These are phyloP conservation scores for Macrotyloma uniflorum DNA, from an alignment of 306 rosid genomes.

Conservation along the genomic window DNA sequence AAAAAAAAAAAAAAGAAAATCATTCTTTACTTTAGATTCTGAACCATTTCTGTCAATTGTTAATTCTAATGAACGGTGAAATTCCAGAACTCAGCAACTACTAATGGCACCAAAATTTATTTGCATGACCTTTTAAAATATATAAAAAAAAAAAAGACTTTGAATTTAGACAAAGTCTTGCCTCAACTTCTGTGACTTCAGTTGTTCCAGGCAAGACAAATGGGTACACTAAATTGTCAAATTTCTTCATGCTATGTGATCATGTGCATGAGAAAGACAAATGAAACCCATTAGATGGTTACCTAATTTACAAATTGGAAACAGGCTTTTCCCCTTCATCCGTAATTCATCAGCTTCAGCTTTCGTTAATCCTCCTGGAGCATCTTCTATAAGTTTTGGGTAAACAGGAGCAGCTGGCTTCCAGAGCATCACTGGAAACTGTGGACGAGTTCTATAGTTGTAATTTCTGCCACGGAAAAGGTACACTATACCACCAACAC, in stretches of 20 bases:
- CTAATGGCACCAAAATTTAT: slow-evolving; percentile 13
- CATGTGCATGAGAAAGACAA: slow-evolving; percentile 8
- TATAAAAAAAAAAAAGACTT: neutral
- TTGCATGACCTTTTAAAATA: slow-evolving; percentile 7
- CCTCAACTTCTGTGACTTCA: slow-evolving; percentile 34
- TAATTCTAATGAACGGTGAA: neutral
- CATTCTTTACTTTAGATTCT: neutral
- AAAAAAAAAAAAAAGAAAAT: too few relatives aligned
- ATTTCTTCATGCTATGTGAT: neutral
- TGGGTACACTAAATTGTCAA: slow-evolving; percentile 6
- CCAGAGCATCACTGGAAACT: slow-evolving; percentile 97
- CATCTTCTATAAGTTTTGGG: slow-evolving; percentile 95
- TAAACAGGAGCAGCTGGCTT: slow-evolving; percentile 94
- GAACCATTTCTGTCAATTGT: neutral
- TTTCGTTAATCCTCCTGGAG: slow-evolving; percentile 87
- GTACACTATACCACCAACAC: slow-evolving; percentile 83
- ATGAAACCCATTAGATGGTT: slow-evolving; percentile 33
- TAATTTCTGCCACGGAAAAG: slow-evolving; percentile 94
- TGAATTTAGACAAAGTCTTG: slow-evolving; percentile 31
- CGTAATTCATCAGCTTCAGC: slow-evolving; percentile 73
- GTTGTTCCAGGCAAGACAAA: slow-evolving; percentile 26
- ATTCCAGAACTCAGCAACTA: slow-evolving; percentile 7
- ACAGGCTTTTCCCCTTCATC: slow-evolving; percentile 69
- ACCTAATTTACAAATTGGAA: slow-evolving; percentile 96
- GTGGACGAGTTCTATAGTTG: slow-evolving; percentile 79